Conservation (phyloP, 73 alveolate species). For the Tetrahymena thermophila region DNA sequence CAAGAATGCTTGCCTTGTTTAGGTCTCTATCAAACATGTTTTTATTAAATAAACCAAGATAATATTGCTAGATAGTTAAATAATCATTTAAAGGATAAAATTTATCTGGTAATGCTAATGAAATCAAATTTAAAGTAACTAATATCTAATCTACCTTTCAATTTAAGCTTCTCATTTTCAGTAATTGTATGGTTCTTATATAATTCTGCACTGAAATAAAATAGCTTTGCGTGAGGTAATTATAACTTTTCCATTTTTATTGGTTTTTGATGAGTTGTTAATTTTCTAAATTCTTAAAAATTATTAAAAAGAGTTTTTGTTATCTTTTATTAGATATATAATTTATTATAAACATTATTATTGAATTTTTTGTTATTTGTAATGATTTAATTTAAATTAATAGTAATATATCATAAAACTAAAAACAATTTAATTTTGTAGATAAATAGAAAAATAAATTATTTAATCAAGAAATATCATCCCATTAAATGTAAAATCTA, state of each 20-base stretch:
- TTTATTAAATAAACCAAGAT: no score
- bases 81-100: no score
- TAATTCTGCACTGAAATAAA: neutral
- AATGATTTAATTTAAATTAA: neutral
- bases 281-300: no score
- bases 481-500: neutral
- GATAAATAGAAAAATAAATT: neutral
- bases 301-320: no score
- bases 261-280: neutral
- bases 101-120: no score
- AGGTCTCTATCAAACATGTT: neutral
- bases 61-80: neutral
- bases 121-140: no score
- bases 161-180: neutral
- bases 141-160: neutral
- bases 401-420: neutral
- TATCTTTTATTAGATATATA: neutral
- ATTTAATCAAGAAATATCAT: no score
- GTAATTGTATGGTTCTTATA: neutral
- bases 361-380: neutral
- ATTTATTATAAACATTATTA: no score
- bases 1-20: neutral
- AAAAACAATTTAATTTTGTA: neutral
- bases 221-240: constrained; percentile 1
- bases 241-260: neutral